phyloP scores from a whole-genome alignment of 2,329 filamentous ascomycete species.

The Aureobasidium sp. region DNA sequence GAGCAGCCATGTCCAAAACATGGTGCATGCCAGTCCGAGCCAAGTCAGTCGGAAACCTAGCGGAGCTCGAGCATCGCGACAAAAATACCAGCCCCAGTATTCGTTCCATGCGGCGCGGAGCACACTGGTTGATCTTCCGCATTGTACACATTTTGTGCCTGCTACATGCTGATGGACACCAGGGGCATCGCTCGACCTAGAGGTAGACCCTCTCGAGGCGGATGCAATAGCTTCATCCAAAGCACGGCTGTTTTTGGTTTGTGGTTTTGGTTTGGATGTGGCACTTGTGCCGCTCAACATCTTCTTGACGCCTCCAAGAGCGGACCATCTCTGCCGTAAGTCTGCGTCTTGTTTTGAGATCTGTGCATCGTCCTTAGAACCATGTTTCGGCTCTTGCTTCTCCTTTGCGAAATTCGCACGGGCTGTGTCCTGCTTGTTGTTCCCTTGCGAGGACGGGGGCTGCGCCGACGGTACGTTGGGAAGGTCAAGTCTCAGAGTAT shows the following conservation, averaged over 20 bases:
- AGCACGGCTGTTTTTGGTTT: neutral
- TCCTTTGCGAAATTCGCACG: neutral
- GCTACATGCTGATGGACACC: neutral
- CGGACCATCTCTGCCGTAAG: conserved; percentile 35
- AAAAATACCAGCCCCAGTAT: conserved; percentile 26
- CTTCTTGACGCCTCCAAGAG: conserved; percentile 37
- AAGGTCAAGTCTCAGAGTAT: conserved; percentile 21
- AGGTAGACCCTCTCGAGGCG: neutral
- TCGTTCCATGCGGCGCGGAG: conserved; percentile 27
- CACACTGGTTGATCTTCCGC: conserved; percentile 23
- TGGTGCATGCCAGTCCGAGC: conserved; percentile 34
- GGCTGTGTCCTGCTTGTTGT: neutral
- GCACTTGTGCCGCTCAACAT: conserved; percentile 31
- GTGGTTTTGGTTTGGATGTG: neutral
- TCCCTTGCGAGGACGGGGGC: neutral
- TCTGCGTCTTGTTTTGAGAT: conserved; percentile 35
- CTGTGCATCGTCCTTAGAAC: neutral
- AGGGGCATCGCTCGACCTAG: neutral
- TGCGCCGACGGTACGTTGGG: conserved; percentile 1
- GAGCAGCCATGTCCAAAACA: conserved; percentile 20
- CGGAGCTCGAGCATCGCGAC: conserved; percentile 17
- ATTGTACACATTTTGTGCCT: conserved; percentile 16
- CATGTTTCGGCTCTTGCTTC: neutral
- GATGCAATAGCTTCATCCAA: neutral
- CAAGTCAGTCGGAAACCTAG: conserved; percentile 32